phyloP scores from a whole-genome alignment of 2,329 filamentous ascomycete species.

The Monilinia laxa region DNA sequence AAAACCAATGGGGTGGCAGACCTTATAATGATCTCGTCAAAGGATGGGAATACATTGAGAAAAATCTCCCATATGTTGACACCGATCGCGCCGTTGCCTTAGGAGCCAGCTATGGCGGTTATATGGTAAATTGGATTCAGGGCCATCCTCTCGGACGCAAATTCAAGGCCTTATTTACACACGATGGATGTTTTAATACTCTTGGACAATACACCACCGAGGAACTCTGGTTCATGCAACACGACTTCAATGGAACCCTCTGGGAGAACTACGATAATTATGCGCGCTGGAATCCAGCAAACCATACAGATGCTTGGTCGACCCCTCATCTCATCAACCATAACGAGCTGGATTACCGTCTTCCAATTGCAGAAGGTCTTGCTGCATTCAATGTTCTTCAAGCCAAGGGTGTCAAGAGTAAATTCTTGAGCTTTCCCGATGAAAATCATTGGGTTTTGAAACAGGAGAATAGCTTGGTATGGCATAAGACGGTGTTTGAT shows the following conservation, averaged over 20 bases:
- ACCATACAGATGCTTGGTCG: slow-evolving; percentile 65
- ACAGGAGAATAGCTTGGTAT: slow-evolving; percentile 80
- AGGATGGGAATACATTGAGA: slow-evolving; percentile 68
- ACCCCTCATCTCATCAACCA: slow-evolving; percentile 88
- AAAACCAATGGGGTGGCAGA: slow-evolving; percentile 47
- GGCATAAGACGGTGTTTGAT: slow-evolving; percentile 80
- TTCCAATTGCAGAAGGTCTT: slow-evolving; percentile 75
- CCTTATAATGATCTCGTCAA: slow-evolving; percentile 79
- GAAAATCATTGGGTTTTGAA: slow-evolving; percentile 79
- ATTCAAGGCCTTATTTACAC: slow-evolving; percentile 62
- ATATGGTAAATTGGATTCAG: slow-evolving; percentile 86
- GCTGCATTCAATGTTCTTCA: slow-evolving; percentile 58
- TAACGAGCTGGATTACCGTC: slow-evolving; percentile 80
- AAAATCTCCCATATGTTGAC: slow-evolving; percentile 65
- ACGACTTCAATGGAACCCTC: slow-evolving; percentile 61
- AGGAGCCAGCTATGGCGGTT: slow-evolving; percentile 70
- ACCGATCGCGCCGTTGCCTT: slow-evolving; percentile 65
- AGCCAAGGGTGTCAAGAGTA: slow-evolving; percentile 56
- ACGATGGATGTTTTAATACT: slow-evolving; percentile 22
- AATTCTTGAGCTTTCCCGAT: slow-evolving; percentile 63
- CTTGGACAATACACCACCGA: slow-evolving; percentile 56
- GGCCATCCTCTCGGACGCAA: slow-evolving; percentile 75
- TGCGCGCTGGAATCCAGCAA: slow-evolving; percentile 65
- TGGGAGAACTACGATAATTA: slow-evolving; percentile 62
- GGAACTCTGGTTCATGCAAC: slow-evolving; percentile 65